These are phyloP conservation scores for Serpula lacrymans DNA, from an alignment of 768 basidiomycete genomes.

Conservation along the genomic window DNA sequence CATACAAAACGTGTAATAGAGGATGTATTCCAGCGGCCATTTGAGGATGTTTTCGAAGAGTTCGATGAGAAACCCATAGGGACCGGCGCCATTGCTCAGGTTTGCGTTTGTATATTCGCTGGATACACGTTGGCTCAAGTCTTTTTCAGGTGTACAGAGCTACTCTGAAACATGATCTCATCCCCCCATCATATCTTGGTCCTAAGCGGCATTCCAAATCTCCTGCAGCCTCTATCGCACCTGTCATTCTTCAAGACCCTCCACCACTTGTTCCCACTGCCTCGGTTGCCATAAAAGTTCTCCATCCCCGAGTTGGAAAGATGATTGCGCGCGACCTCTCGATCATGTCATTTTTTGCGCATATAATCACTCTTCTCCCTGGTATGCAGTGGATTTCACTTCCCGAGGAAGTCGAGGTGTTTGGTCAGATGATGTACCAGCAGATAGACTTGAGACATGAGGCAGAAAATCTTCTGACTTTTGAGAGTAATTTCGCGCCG, in stretches of 20 bases:
- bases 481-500: conserved; percentile 82
- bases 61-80: conserved; percentile 89
- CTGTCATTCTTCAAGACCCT: conserved; percentile 46
- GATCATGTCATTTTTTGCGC: conserved; percentile 94
- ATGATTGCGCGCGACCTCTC: conserved; percentile 85
- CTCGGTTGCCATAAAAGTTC: conserved; percentile 91
- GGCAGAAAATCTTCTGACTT: conserved; percentile 79
- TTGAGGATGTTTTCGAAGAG: conserved; percentile 86
- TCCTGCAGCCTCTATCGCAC: conserved; percentile 48
- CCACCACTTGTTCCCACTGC: conserved; percentile 76
- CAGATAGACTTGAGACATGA: conserved; percentile 92
- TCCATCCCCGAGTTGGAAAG: conserved; percentile 83
- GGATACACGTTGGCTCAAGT: neutral
- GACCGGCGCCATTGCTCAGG: conserved; percentile 98
- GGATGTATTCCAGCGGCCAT: conserved; percentile 75
- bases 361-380: conserved; percentile 71
- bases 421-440: conserved; percentile 94
- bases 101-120: conserved; percentile 17
- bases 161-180: conserved; percentile 75
- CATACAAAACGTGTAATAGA: conserved; percentile 85
- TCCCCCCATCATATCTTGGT: conserved; percentile 80
- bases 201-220: conserved; percentile 61
- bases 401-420: conserved; percentile 91
- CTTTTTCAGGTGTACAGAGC: conserved; percentile 77
- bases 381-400: conserved; percentile 97